A percentile compares a stretch with the other conserved stretches of the same genome.
Evolutionary conservation across 345 rosid species (phyloP).

Genomic region (Dovyalis caffra): DNA sequence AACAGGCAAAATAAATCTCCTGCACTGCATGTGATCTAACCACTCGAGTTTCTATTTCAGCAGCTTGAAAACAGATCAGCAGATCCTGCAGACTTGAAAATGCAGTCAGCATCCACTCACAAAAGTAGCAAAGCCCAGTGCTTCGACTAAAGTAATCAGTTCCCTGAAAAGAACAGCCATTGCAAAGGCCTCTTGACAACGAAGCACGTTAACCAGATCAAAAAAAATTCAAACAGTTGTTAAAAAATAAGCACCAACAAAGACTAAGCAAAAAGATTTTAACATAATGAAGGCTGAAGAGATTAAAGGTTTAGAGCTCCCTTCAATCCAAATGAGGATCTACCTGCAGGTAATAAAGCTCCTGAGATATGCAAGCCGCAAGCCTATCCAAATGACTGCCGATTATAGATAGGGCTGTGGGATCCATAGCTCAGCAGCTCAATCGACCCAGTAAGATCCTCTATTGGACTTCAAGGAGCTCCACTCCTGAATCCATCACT

Average conservation of each 20-base stretch:
- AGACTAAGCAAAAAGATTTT: neutral
- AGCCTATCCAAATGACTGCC: slow-evolving; percentile 38
- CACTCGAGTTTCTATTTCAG: neutral
- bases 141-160: neutral
- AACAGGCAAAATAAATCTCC: neutral
- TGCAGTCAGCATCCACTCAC: neutral
- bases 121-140: neutral
- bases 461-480: slow-evolving; percentile 94
- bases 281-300: neutral
- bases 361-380: slow-evolving; percentile 92
- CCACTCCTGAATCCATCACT: slow-evolving; percentile 33
- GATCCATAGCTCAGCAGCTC: slow-evolving; percentile 93
- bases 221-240: neutral
- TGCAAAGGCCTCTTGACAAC: neutral
- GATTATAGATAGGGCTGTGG: slow-evolving; percentile 51
- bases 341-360: slow-evolving; percentile 50
- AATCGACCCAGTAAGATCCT: slow-evolving; percentile 54
- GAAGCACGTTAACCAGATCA: neutral
- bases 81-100: neutral
- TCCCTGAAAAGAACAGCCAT: neutral
- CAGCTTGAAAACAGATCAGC: neutral
- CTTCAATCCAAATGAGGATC: slow-evolving; percentile 92
- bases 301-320: slow-evolving; percentile 68
- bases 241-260: neutral
- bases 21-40: neutral